These are phyloP conservation scores for Phaffia australis DNA, from an alignment of 768 basidiomycete genomes.

Conservation along the genomic window DNA sequence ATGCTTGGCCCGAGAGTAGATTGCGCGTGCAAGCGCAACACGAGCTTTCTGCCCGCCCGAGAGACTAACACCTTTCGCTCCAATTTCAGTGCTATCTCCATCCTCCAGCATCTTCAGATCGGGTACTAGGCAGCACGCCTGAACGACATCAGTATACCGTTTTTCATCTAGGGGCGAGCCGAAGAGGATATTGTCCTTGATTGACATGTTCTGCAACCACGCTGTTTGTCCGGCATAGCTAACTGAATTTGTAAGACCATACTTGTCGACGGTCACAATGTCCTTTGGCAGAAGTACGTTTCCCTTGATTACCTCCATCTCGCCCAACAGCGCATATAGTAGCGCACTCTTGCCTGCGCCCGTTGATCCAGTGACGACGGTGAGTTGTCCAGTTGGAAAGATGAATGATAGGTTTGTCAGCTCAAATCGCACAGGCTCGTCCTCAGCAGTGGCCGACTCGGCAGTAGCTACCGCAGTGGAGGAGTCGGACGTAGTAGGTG, in stretches of 20 bases:
- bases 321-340: slow-evolving; percentile 50
- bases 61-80: slow-evolving; percentile 21
- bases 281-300: slow-evolving; percentile 59
- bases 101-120: slow-evolving; percentile 24
- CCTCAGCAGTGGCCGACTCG: slow-evolving; percentile 31
- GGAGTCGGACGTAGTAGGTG: slow-evolving; percentile 30
- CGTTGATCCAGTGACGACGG: slow-evolving; percentile 61
- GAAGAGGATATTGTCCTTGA: slow-evolving; percentile 29
- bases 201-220: slow-evolving; percentile 39
- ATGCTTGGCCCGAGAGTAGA: slow-evolving; percentile 29
- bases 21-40: slow-evolving; percentile 4
- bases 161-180: slow-evolving; percentile 17
- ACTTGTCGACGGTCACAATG: slow-evolving; percentile 41
- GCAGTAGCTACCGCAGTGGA: not conserved
- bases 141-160: slow-evolving; percentile 18
- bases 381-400: slow-evolving; percentile 63
- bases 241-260: slow-evolving; percentile 43
- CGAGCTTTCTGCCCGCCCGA: not conserved
- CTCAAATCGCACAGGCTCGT: slow-evolving; percentile 49
- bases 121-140: slow-evolving; percentile 16
- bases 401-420: slow-evolving; percentile 54
- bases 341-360: slow-evolving; percentile 70
- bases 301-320: slow-evolving; percentile 52
- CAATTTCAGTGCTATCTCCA: slow-evolving; percentile 28
- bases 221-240: slow-evolving; percentile 61